phyloP scores from a whole-genome alignment of 176 grass and related monocot genomes.

The Oryza brachyantha region DNA sequence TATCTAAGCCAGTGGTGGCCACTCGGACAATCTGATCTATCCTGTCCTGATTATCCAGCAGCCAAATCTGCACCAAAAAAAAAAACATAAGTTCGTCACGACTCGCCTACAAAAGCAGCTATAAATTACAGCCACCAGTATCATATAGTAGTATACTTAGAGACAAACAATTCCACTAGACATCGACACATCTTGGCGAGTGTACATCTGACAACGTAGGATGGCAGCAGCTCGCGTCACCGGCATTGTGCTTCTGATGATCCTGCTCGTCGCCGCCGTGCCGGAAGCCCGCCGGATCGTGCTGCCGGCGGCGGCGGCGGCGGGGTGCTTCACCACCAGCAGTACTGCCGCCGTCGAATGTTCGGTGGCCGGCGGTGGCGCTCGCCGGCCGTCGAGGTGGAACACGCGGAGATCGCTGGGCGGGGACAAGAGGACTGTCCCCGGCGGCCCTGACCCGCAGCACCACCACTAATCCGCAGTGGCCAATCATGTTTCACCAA shows the following conservation, averaged over 20 bases:
- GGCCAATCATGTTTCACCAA: background rate
- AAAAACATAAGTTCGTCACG: background rate
- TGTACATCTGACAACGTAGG: background rate
- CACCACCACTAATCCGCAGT: slow-evolving; percentile 39
- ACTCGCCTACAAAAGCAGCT: background rate
- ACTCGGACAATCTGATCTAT: slow-evolving; percentile 10
- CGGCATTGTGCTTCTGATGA: slow-evolving; percentile 30
- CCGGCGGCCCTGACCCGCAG: slow-evolving; percentile 40
- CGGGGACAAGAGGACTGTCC: slow-evolving; percentile 31
- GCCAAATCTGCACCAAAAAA: background rate
- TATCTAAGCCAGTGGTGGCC: background rate
- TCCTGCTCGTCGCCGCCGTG: slow-evolving; percentile 28
- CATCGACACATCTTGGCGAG: background rate
- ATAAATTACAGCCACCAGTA: slow-evolving; percentile 26
- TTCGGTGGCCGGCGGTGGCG: background rate
- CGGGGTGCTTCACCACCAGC: background rate
- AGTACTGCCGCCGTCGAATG: background rate
- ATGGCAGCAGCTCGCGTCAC: slow-evolving; percentile 27
- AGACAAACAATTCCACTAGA: background rate
- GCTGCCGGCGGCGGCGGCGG: too few species aligned
- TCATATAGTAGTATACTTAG: too few species aligned
- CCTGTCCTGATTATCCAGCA: background rate
- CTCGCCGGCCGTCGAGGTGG: slow-evolving; percentile 8
- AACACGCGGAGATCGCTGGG: slow-evolving; percentile 4
- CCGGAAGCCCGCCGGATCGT: slow-evolving; percentile 7